Conservation (phyloP, 2,329 filamentous ascomycete species). For the Phaeophleospora eucalypticola region DNA sequence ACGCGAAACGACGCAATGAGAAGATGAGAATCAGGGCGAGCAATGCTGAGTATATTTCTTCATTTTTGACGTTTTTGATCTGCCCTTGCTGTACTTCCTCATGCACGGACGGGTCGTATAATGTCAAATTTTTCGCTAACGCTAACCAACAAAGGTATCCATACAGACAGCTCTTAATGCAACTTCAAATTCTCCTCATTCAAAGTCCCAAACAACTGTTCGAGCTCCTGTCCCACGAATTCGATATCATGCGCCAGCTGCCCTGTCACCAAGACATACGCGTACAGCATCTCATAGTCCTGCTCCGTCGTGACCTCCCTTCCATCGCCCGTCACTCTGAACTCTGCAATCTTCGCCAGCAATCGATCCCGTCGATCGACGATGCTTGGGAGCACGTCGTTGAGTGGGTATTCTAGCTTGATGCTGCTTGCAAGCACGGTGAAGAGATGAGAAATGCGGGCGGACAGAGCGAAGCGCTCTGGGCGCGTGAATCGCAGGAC, state of each 20-base stretch:
- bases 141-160: too few species aligned
- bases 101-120: too few species aligned
- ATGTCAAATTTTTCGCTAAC: too few species aligned
- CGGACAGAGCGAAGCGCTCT: slow-evolving; percentile 76
- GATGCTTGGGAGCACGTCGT: slow-evolving; percentile 80
- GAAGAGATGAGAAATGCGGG: slow-evolving; percentile 83
- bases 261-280: slow-evolving; percentile 68
- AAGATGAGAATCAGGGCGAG: too few species aligned
- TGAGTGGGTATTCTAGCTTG: slow-evolving; percentile 90
- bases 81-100: too few species aligned
- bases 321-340: slow-evolving; percentile 63
- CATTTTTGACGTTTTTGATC: too few species aligned
- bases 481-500: slow-evolving; percentile 73
- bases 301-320: slow-evolving; percentile 57
- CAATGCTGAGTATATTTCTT: too few species aligned
- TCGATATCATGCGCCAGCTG: slow-evolving; percentile 37
- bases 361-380: slow-evolving; percentile 75
- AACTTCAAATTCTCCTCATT: slow-evolving; percentile 57
- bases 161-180: too few species aligned
- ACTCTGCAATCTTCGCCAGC: slow-evolving; percentile 82
- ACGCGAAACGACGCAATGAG: too few species aligned
- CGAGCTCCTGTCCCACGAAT: slow-evolving; percentile 33
- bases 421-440: slow-evolving; percentile 85
- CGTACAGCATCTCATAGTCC: slow-evolving; percentile 89
- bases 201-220: slow-evolving; percentile 57